Base-by-base conservation (phyloP, 2,329 filamentous ascomycete species). In the Penicillium sumatraense region DNA sequence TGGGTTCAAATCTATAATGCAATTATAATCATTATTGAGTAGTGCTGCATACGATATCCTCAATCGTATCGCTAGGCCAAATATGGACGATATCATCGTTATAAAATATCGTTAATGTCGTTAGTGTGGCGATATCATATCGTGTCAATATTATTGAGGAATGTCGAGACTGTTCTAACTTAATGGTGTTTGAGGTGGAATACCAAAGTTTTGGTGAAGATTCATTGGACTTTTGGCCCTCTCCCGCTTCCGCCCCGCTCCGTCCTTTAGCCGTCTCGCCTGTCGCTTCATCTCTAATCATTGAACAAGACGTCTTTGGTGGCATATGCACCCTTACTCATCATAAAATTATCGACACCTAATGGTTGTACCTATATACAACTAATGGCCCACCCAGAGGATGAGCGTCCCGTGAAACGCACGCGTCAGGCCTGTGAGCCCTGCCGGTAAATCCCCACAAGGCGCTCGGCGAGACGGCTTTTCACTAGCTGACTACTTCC, bases 391-490 rank as follows among this genome's bases (percentile, higher is more conserved):
- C 47, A 52, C 5, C 35, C 46, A 1, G 55, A 51, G n/a, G 57
- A 57, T 6, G 61, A 58, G 49, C 57, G 61, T 24, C 60, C 61
- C 20, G 35, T 42, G 5, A 64, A 64, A 26, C 58, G 61, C 14
- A 58, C 58, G n/a, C 58, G 61, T 31, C 68, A 69, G 51, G 68
- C 69, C 23, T 72, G 69, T 46, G 68, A 70, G 49, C 63, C 66
- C 33, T 72, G 69, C 56, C 68, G 69, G 69, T 71, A 57, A 57
- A 24, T 23, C 23, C 18, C 16, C 5, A 21, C 16, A 18, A 16
- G 8, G n/a, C n/a, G 24, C 18, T 21, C 27, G 23, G 14, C 23
- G 16, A 26, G 14, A 5, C 11, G 31, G 9, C 27, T 31, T 26
- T 6, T 23, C 26, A 23, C 50, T 18, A 47, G 46, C 20, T 53